Evolutionary conservation across 2,329 filamentous ascomycete genomes (phyloP), one percentile per base, ranked within the genome.

Genomic region (Aspergillus pseudoviridinutans): DNA sequence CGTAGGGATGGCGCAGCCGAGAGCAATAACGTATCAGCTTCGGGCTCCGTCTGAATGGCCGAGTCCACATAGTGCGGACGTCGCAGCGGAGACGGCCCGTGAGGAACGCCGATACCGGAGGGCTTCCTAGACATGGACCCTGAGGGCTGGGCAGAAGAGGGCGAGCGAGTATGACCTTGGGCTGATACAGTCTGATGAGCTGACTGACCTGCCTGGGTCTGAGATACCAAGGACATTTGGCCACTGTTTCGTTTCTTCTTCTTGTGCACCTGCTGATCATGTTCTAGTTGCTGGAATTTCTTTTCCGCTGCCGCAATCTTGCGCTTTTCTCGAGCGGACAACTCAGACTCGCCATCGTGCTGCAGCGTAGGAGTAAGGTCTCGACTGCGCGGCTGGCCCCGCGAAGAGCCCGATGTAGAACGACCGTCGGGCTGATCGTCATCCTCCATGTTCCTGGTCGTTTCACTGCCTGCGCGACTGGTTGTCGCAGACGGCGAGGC

Each of bases 221-320:
- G 32, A 42, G 79, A 82, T 52, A 82, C 81, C 53, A 83, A 75
- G 14, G 72, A 76, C 22, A 82, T 83, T 51, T 80, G 80, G 47
- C 78, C 82, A 66, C 82, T 85, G 56, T 79, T 79, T 54, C 82
- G 77, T 66, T 86, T 83, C 68, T 81, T 84, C 70, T 81, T 82
- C 62, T 77, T 80, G 55, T 79, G 80, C 32, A 66, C 61, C 57
- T 80, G 78, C 62, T 83, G 82, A 58, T 86, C 82, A 50, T 81
- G 77, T 64, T 86, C 84, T 60, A 85, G 76, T 64, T 84, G 80
- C 61, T 84, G 80, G 60, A 87, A 87, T 58, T 86, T 80, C 61
- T 83, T 83, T 64, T 87, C 84, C 46, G 83, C 82, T 55, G 84
- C 83, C 54, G 84, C 82, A 50, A 87, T 78, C 70, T 87, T 87